These are phyloP conservation scores for Phlebiopsis flavidoalba DNA, from an alignment of 768 basidiomycete species.

Conservation along the genomic window DNA sequence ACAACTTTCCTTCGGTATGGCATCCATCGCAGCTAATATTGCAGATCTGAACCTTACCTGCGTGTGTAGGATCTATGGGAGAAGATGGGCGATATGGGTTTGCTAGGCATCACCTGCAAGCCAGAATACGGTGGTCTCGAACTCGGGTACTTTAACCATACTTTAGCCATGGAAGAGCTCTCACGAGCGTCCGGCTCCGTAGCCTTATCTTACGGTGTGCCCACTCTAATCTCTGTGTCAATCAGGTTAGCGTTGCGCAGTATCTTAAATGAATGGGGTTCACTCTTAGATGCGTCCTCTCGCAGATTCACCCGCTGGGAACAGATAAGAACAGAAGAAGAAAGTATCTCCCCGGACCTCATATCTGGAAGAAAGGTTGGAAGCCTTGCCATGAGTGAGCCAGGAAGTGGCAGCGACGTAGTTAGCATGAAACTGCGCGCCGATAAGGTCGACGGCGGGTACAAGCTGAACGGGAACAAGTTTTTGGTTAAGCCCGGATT, in stretches of 20 bases:
- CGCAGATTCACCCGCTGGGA: conserved; percentile 66
- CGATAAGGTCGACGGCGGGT: conserved; percentile 72
- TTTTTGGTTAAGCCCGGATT: conserved; percentile 67
- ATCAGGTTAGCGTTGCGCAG: conserved; percentile 25
- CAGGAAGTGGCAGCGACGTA: conserved; percentile 92
- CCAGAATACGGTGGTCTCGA: conserved; percentile 78
- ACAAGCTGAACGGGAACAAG: conserved; percentile 82
- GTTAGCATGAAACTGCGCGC: conserved; percentile 87
- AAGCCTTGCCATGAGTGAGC: conserved; percentile 92
- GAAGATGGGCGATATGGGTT: conserved; percentile 88
- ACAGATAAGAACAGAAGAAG: conserved; percentile 75
- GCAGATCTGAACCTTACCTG: background rate
- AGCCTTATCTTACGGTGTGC: conserved; percentile 87
- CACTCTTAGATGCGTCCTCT: background rate
- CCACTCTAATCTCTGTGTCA: conserved; percentile 82
- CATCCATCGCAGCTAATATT: background rate
- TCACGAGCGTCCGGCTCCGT: conserved; percentile 90
- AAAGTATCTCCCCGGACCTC: conserved; percentile 82
- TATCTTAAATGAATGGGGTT: background rate
- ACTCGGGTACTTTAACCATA: conserved; percentile 83
- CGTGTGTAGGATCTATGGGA: conserved; percentile 70
- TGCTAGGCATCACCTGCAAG: conserved; percentile 82
- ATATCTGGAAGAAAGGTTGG: conserved; percentile 81
- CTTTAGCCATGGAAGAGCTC: conserved; percentile 91
- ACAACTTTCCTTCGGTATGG: conserved; percentile 72